Evolutionary conservation across 2,329 filamentous ascomycete species (phyloP).

Genomic region (Pestalotiopsis sp.): DNA sequence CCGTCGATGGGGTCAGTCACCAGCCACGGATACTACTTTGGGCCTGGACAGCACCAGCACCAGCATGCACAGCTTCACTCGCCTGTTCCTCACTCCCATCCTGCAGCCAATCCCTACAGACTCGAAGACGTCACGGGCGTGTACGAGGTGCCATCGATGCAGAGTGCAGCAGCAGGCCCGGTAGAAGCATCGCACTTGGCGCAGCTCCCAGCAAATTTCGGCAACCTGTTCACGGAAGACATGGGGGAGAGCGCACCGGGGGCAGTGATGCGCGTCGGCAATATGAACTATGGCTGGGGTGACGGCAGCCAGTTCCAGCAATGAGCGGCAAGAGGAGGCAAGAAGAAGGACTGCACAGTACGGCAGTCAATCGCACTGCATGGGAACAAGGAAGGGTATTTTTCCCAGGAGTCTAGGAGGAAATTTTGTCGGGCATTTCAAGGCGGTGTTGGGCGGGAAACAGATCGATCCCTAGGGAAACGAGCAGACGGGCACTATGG

Average conservation of each 20-base stretch:
- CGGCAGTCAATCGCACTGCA: neutral
- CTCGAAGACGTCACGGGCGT: slow-evolving; percentile 19
- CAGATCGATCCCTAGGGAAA: neutral
- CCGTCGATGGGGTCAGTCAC: slow-evolving; percentile 6
- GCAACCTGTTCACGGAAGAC: slow-evolving; percentile 12
- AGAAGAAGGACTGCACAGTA: neutral
- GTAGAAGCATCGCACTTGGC: slow-evolving; percentile 11
- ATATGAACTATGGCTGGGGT: slow-evolving; percentile 6
- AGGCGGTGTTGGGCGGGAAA: neutral
- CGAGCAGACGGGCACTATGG: neutral
- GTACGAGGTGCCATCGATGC: slow-evolving; percentile 16
- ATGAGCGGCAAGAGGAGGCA: neutral
- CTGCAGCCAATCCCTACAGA: slow-evolving; percentile 15
- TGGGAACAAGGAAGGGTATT: neutral
- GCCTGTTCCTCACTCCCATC: slow-evolving; percentile 4
- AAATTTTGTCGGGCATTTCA: neutral
- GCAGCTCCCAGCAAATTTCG: slow-evolving; percentile 12
- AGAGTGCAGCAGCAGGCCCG: neutral
- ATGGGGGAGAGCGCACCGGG: neutral
- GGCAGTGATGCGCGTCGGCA: neutral
- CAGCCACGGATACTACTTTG: slow-evolving; percentile 17
- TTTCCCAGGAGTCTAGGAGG: neutral
- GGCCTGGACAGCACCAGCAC: neutral
- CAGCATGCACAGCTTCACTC: slow-evolving; percentile 10
- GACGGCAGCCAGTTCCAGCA: slow-evolving; percentile 5